Evolutionary conservation across 257 asterid species (phyloP), one percentile per base, ranked within the genome.

Genomic region (Nicotiana tomentosiformis): DNA sequence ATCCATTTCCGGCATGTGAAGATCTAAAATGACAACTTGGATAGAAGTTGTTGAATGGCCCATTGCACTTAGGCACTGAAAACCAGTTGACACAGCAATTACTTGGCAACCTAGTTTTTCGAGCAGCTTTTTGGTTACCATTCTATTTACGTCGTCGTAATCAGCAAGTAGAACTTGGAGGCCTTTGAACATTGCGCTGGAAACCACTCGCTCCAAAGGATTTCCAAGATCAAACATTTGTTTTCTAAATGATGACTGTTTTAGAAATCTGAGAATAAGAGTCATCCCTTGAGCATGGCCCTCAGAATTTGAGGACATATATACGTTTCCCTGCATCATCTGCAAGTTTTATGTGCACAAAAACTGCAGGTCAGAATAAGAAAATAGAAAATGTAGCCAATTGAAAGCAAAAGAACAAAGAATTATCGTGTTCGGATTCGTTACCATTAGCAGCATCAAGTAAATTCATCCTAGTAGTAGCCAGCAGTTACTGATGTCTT

Each of bases 301-400:
- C 14, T 37, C 62, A 30, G 90, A 83, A 85, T 87, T 86, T 5
- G 86, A 68, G 15, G 88, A 87, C 82, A 85, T 82, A 89, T 89
- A 89, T 82, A 89, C 83, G 43, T 84, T 86, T 56, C 91, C 91
- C 82, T 89, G 91, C 91, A 89, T 83, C 90, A 89, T 87, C 91
- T 89, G 90, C 84, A 83, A 53, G 7, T 14, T 32, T 14, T 53
- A 0, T 53, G 18, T 3, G 18, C 58, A 14, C 0, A 43, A 43
- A 39, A 43, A 43, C 17, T 12, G 58, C 58, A 53, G 58, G 58
- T 53, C 58, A 53, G 58, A 0, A 53, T 37, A 53, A 53, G 18
- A 43, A 43, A 43, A 43, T 43, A 43, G 51, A 43, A 43, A 26
- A 29, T 12, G 16, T 65, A 29, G 0, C 39, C 39, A 12, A 29